These are phyloP conservation scores for Rhytidhysteron rufulum DNA, from an alignment of 2,329 filamentous ascomycete species.

Conservation along the genomic window DNA sequence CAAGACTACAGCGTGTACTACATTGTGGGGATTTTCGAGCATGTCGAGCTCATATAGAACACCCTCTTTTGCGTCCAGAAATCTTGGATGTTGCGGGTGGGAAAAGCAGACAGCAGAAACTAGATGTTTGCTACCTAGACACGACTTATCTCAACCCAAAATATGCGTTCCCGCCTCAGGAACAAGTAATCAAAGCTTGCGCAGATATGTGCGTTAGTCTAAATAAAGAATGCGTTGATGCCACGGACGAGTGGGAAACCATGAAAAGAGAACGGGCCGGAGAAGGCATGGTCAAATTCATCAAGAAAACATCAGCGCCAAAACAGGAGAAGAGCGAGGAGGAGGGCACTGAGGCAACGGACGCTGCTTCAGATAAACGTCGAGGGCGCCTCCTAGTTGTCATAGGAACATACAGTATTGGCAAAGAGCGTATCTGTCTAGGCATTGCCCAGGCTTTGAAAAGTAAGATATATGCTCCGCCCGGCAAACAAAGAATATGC, in stretches of 20 bases:
- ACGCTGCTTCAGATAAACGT: constrained; percentile 25
- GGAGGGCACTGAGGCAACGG: constrained; percentile 25
- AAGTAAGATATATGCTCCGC: constrained; percentile 84
- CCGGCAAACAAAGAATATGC: constrained; percentile 80
- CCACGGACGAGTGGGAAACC: constrained; percentile 53
- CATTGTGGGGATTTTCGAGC: constrained; percentile 97
- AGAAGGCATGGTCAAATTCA: constrained; percentile 61
- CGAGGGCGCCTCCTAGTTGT: constrained; percentile 77
- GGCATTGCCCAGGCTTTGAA: constrained; percentile 83
- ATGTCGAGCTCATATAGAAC: constrained; percentile 76
- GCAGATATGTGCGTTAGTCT: constrained; percentile 81
- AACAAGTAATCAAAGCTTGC: constrained; percentile 81
- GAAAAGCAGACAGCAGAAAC: constrained; percentile 73
- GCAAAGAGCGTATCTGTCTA: constrained; percentile 92
- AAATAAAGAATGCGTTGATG: constrained; percentile 61
- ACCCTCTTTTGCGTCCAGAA: constrained; percentile 77
- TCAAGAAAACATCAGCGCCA: constrained; percentile 44
- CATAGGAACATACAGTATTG: constrained; percentile 95
- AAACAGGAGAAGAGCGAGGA: constrained; percentile 23
- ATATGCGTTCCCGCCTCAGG: constrained; percentile 88
- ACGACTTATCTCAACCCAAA: constrained; percentile 96
- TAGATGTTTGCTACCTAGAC: constrained; percentile 94
- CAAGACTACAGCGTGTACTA: constrained; percentile 71
- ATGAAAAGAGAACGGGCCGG: constrained; percentile 54
- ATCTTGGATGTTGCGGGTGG: constrained; percentile 66